These are phyloP conservation scores for Hypomyces perniciosus DNA, from an alignment of 2,329 filamentous ascomycete genomes.

Conservation along the genomic window DNA sequence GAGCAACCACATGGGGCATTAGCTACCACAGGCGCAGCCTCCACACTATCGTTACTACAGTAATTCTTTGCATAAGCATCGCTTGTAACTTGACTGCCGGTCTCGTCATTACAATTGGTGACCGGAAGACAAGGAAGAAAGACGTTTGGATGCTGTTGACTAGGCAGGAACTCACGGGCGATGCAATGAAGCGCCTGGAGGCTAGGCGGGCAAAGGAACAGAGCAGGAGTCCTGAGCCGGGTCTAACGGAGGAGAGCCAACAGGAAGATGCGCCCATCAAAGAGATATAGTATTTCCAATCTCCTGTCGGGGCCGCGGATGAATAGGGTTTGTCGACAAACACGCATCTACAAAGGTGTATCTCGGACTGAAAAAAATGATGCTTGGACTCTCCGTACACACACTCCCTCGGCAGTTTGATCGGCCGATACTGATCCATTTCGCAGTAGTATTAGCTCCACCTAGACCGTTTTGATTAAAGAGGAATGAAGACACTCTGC, in stretches of 20 bases:
- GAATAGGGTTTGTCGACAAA: background rate
- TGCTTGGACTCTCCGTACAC: too few species aligned
- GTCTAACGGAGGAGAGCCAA: background rate
- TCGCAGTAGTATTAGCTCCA: too few species aligned
- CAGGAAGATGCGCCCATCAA: background rate
- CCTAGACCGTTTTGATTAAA: too few species aligned
- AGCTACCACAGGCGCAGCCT: constrained; percentile 62
- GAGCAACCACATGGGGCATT: constrained; percentile 73
- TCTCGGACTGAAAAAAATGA: too few species aligned
- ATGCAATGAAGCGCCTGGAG: constrained; percentile 46
- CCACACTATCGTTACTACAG: constrained; percentile 60
- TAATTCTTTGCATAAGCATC: constrained; percentile 75
- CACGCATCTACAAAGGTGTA: too few species aligned
- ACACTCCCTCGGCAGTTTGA: too few species aligned
- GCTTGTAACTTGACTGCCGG: constrained; percentile 72
- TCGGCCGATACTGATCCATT: too few species aligned
- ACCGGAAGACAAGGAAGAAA: constrained; percentile 74
- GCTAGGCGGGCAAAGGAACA: constrained; percentile 11
- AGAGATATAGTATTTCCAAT: background rate
- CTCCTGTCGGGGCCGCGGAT: background rate
- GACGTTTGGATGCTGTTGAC: constrained; percentile 74
- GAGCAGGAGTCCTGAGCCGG: constrained; percentile 7
- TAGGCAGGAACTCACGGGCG: constrained; percentile 65
- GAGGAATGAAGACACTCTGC: too few species aligned
- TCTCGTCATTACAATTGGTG: constrained; percentile 69